A percentile compares a stretch with the other conserved stretches of the same genome.
Evolutionary conservation across 2,329 filamentous ascomycete species (phyloP).

Genomic region (Alternaria triticina): DNA sequence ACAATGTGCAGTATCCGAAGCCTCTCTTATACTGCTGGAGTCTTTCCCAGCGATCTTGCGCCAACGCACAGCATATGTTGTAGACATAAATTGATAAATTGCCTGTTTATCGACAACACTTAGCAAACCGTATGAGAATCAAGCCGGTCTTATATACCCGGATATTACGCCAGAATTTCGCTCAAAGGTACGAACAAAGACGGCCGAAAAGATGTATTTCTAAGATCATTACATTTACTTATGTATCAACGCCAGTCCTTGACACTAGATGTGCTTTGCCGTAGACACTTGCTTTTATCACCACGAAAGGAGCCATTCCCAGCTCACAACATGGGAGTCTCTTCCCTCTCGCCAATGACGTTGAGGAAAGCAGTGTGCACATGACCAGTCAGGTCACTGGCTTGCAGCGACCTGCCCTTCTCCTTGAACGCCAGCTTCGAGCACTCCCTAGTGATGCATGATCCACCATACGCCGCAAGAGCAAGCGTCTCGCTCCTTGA

Average conservation of each 20-base stretch:
- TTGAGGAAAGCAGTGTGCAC: constrained; percentile 82
- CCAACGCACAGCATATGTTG: neutral
- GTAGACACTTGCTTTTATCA: neutral
- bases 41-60: neutral
- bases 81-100: neutral
- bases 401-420: constrained; percentile 86
- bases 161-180: neutral
- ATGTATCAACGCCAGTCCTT: neutral
- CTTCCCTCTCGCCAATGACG: constrained; percentile 72
- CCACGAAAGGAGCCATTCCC: neutral
- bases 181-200: neutral
- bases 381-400: constrained; percentile 89
- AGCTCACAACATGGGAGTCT: constrained; percentile 34
- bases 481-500: constrained; percentile 66
- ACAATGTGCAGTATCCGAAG: neutral
- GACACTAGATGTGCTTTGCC: neutral
- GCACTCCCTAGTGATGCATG: constrained; percentile 86
- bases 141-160: neutral
- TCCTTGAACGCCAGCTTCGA: constrained; percentile 86
- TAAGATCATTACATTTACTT: neutral
- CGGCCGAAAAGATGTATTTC: neutral
- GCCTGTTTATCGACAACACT: neutral
- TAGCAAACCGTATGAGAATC: neutral
- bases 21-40: neutral
- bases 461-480: constrained; percentile 84